phyloP scores from a whole-genome alignment of 305 asterid genomes.

The Fraxinus baroniana region DNA sequence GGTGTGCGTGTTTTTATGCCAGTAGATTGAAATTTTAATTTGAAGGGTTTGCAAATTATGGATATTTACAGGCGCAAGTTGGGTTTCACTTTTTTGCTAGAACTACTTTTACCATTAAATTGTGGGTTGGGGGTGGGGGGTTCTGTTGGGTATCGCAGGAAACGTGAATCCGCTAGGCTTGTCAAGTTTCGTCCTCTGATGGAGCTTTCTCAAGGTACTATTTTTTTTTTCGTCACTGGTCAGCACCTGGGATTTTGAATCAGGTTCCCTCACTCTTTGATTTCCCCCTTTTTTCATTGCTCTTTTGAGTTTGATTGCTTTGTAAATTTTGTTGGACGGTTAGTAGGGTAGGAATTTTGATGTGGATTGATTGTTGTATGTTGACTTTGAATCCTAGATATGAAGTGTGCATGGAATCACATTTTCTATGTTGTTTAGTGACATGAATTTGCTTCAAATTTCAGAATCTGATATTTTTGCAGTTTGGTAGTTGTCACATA shows the following conservation, averaged over 20 bases:
- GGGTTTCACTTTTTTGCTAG: conserved; percentile 11
- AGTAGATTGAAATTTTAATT: conserved; percentile 8
- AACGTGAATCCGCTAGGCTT: conserved; percentile 6
- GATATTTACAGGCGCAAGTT: conserved; percentile 9
- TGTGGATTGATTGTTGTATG: neutral
- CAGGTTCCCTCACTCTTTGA: neutral
- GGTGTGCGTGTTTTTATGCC: neutral
- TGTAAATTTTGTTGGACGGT: conserved; percentile 6
- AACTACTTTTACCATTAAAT: neutral
- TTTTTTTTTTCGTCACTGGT: neutral
- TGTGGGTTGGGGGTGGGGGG: neutral
- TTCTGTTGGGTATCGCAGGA: neutral
- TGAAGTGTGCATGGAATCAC: neutral
- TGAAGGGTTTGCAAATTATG: neutral
- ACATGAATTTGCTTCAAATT: neutral
- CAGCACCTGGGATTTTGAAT: conserved; percentile 15
- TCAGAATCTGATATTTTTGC: neutral
- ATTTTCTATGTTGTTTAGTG: neutral
- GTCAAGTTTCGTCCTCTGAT: neutral
- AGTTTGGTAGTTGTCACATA: neutral
- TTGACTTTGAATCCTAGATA: neutral
- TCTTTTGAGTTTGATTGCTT: neutral
- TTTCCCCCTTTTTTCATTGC: neutral
- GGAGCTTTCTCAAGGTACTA: neutral
- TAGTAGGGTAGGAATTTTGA: neutral